phyloP scores from a whole-genome alignment of 2,329 filamentous ascomycete species.

The Periglandula ipomoeae region DNA sequence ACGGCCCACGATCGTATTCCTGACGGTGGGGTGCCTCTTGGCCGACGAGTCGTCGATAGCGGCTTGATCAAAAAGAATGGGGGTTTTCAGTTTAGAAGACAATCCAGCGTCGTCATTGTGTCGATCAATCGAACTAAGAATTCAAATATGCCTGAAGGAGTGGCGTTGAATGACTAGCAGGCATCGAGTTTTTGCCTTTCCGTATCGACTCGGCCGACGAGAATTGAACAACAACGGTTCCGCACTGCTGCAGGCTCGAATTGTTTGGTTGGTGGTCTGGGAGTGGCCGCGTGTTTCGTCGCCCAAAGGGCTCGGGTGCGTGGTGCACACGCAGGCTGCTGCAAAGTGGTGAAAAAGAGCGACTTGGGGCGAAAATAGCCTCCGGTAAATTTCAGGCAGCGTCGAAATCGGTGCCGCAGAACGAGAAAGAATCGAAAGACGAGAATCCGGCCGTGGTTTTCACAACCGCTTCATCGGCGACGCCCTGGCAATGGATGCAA shows the following conservation, averaged over 20 bases:
- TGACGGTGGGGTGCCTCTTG: slow-evolving; percentile 7
- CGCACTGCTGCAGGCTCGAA: neutral
- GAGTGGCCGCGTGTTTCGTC: neutral
- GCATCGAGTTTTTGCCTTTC: neutral
- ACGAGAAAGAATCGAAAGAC: slow-evolving; percentile 2
- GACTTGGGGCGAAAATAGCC: neutral
- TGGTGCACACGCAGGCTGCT: neutral
- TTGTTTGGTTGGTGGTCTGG: neutral
- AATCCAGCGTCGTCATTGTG: slow-evolving; percentile 6
- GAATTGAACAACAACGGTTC: neutral
- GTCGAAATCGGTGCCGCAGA: neutral
- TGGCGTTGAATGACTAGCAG: neutral
- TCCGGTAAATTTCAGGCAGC: neutral
- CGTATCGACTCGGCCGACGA: neutral
- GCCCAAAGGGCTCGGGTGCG: neutral
- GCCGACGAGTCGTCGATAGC: neutral
- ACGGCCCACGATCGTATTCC: slow-evolving; percentile 11
- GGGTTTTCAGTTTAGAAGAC: neutral
- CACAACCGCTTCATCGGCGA: slow-evolving; percentile 9
- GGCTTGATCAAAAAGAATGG: slow-evolving; percentile 10
- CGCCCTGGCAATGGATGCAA: slow-evolving; percentile 7
- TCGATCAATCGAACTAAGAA: neutral
- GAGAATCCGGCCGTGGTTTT: slow-evolving; percentile 1
- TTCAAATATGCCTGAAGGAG: neutral
- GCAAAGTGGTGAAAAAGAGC: slow-evolving; percentile 4